phyloP scores from a whole-genome alignment of 345 rosid species.

The Pugionium dolabratum region DNA sequence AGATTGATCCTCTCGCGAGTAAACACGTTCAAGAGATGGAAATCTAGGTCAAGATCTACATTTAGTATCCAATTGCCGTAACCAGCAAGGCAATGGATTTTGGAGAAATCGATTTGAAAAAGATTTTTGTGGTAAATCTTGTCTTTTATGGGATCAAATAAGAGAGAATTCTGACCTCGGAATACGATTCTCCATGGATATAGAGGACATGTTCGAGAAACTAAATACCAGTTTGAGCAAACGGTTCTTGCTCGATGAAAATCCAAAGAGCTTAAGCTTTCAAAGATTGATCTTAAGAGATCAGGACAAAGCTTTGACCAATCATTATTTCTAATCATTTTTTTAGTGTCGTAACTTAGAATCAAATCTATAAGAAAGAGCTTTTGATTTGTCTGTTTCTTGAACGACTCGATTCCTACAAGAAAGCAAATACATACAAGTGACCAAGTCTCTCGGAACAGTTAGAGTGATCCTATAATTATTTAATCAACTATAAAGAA shows the following conservation, averaged over 20 bases:
- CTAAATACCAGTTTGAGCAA: slow-evolving; percentile 29
- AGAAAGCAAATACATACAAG: too few species aligned
- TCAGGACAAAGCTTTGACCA: slow-evolving; percentile 34
- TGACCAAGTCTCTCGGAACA: too few species aligned
- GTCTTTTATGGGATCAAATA: slow-evolving; percentile 22
- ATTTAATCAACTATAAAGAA: too few species aligned
- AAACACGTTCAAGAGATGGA: slow-evolving; percentile 21
- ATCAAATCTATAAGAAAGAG: too few species aligned
- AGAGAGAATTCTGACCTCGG: not conserved
- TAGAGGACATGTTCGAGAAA: slow-evolving; percentile 26
- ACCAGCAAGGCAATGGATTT: not conserved
- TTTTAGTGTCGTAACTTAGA: too few species aligned
- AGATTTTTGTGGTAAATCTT: not conserved
- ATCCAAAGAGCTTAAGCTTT: slow-evolving; percentile 10
- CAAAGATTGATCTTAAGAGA: slow-evolving; percentile 16
- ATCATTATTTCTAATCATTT: not conserved
- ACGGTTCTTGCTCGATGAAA: slow-evolving; percentile 32
- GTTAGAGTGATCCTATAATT: too few species aligned
- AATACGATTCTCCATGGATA: slow-evolving; percentile 28
- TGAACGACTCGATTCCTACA: too few species aligned
- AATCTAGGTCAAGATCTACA: not conserved
- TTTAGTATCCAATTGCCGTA: slow-evolving; percentile 25
- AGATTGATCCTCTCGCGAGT: slow-evolving; percentile 18
- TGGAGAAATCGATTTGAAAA: not conserved
- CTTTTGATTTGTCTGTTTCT: too few species aligned